Evolutionary conservation across 139 green algal genomes (phyloP).

Genomic region (Chlorella sp.): DNA sequence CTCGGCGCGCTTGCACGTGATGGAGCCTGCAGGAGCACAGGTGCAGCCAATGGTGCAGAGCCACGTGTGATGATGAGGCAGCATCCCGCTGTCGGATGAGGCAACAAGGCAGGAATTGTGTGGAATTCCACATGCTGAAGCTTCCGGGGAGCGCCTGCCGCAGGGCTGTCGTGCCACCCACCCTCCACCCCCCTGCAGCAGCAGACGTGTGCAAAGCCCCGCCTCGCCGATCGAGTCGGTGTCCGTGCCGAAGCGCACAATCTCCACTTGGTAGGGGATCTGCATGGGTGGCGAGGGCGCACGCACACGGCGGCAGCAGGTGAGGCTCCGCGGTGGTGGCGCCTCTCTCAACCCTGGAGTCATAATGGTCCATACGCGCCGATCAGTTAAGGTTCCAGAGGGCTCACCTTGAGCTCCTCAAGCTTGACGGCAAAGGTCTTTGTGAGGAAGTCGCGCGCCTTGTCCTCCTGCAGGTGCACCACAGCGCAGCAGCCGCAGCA

Average conservation of each 20-base stretch:
- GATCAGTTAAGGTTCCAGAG: neutral
- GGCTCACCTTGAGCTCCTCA: neutral
- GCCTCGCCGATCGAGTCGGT: slow-evolving; percentile 35
- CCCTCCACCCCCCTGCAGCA: too few species aligned
- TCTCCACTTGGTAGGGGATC: slow-evolving; percentile 36
- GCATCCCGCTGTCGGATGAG: too few species aligned
- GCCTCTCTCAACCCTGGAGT: neutral
- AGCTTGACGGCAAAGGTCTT: slow-evolving; percentile 20
- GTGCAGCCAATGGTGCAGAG: too few species aligned
- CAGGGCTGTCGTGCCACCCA: too few species aligned
- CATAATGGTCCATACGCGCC: neutral
- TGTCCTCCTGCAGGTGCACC: slow-evolving; percentile 10
- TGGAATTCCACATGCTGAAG: too few species aligned
- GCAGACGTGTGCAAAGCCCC: too few species aligned
- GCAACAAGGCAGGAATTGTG: too few species aligned
- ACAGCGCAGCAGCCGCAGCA: neutral
- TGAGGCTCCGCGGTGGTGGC: neutral
- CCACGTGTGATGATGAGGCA: too few species aligned
- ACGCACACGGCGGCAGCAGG: neutral
- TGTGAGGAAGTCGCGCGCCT: slow-evolving; percentile 8
- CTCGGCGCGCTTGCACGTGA: slow-evolving; percentile 45
- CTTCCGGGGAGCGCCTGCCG: too few species aligned
- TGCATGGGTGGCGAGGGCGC: neutral
- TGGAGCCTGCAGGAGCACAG: slow-evolving; percentile 4
- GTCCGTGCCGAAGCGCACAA: slow-evolving; percentile 54